Evolutionary conservation across 768 basidiomycete genomes (phyloP).

Genomic region (Boletus rubescentipes): DNA sequence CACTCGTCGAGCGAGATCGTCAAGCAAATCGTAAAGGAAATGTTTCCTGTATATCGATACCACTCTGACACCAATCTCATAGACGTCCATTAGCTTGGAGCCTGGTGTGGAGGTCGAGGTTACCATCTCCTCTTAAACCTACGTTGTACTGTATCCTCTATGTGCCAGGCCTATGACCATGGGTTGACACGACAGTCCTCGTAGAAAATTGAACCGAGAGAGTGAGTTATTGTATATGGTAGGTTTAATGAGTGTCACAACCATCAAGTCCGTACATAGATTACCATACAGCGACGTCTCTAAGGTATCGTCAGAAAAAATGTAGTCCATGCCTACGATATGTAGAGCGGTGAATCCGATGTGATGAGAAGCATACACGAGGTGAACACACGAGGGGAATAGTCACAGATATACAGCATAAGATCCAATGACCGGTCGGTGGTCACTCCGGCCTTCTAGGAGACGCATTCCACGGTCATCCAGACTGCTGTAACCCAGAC

Average conservation of each 20-base stretch:
- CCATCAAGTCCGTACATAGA: constrained; percentile 13
- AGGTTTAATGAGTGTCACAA: constrained; percentile 11
- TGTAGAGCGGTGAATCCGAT: constrained; percentile 4
- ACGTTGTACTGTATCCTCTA: neutral
- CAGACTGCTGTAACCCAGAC: constrained; percentile 69
- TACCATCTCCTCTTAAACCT: constrained; percentile 76
- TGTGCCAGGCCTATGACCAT: neutral
- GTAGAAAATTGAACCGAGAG: neutral
- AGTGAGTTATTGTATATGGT: constrained; percentile 5
- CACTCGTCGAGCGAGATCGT: constrained; percentile 99
- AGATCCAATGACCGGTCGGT: constrained; percentile 80
- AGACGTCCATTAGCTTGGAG: constrained; percentile 99
- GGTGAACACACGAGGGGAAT: neutral
- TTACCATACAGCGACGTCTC: constrained; percentile 12
- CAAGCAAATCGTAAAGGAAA: constrained; percentile 93
- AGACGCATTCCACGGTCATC: constrained; percentile 73
- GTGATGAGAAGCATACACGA: constrained; percentile 8
- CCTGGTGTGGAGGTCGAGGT: constrained; percentile 99
- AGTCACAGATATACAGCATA: constrained; percentile 65
- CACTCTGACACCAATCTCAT: constrained; percentile 10
- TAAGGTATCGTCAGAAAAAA: constrained; percentile 19
- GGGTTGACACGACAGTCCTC: neutral
- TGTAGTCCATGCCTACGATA: constrained; percentile 3
- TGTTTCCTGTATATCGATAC: neutral
- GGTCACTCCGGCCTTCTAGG: constrained; percentile 79